Percentiles rank a stretch among this genome's conserved stretches.
These are phyloP conservation scores for Populus tomentosa DNA, from an alignment of 441 rosid species.

Conservation along the genomic window DNA sequence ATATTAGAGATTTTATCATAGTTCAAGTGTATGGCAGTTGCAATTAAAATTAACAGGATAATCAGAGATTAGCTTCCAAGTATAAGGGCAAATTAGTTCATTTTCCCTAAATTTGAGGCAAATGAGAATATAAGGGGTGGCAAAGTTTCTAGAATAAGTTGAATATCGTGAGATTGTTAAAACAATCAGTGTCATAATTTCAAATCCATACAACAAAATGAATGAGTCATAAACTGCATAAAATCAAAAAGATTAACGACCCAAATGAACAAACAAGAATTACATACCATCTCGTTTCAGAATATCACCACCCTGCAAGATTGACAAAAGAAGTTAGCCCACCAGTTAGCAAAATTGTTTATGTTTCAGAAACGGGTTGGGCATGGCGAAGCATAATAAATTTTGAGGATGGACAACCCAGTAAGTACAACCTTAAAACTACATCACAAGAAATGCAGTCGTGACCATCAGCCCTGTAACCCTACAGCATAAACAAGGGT, in stretches of 20 bases:
- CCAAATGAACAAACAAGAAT: neutral
- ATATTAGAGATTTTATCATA: neutral
- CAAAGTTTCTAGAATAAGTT: neutral
- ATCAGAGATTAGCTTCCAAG: neutral
- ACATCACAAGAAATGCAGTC: conserved; percentile 96
- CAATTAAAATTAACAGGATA: neutral
- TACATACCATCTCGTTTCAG: conserved; percentile 82
- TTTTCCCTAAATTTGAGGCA: neutral
- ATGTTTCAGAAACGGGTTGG: conserved; percentile 20
- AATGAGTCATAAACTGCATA: neutral
- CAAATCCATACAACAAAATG: neutral
- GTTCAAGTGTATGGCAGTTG: neutral
- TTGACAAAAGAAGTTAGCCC: conserved; percentile 29
- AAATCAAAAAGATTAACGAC: neutral
- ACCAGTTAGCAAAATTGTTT: conserved; percentile 6
- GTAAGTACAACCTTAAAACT: conserved; percentile 96
- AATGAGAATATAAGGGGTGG: neutral
- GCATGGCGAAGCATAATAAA: conserved; percentile 41
- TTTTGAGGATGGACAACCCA: conserved; percentile 57
- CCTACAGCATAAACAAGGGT: conserved; percentile 96
- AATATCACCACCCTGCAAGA: conserved; percentile 96
- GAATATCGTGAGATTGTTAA: neutral
- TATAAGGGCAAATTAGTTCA: neutral
- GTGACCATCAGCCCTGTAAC: conserved; percentile 90
- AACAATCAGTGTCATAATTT: neutral